Conservation (phyloP, 2,329 filamentous ascomycete genomes). For the Trichoderma aggressivum region DNA sequence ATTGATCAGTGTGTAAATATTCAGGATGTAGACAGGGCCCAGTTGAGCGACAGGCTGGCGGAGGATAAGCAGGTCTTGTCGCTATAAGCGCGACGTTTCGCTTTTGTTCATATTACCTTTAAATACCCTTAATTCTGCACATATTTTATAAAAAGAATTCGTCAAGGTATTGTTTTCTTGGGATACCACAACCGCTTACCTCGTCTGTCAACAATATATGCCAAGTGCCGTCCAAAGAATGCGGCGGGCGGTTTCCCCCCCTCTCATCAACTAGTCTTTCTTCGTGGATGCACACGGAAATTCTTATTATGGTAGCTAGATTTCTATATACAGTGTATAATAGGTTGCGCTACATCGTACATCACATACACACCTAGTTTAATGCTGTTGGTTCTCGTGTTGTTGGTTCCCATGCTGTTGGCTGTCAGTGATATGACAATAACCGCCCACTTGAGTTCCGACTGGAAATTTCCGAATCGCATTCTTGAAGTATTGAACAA, state of each 20-base stretch:
- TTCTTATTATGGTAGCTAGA: not conserved
- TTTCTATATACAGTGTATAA: not conserved
- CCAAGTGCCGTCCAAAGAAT: not conserved
- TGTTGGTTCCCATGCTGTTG: not conserved
- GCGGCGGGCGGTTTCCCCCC: not conserved
- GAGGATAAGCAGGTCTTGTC: constrained; percentile 1
- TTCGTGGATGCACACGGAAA: not conserved
- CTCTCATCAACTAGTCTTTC: not conserved
- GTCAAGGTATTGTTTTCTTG: not conserved
- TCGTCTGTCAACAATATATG: not conserved
- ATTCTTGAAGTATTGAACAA: not conserved
- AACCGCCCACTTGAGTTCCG: not conserved
- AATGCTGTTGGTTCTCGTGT: not conserved
- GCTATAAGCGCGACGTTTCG: not conserved
- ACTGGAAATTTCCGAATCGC: not conserved
- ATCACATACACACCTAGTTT: not conserved
- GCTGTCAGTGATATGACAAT: not conserved
- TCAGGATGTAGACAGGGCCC: constrained; percentile 13
- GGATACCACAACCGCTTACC: not conserved
- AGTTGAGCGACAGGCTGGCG: not conserved
- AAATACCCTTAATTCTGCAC: not conserved
- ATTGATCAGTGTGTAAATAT: constrained; percentile 17
- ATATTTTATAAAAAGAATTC: not conserved
- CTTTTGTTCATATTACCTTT: not conserved
- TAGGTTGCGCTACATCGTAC: not conserved